A percentile compares a stretch with the other conserved stretches of the same genome.
These are phyloP conservation scores for Tricholoma matsutake DNA, from an alignment of 768 basidiomycete species.

Conservation along the genomic window DNA sequence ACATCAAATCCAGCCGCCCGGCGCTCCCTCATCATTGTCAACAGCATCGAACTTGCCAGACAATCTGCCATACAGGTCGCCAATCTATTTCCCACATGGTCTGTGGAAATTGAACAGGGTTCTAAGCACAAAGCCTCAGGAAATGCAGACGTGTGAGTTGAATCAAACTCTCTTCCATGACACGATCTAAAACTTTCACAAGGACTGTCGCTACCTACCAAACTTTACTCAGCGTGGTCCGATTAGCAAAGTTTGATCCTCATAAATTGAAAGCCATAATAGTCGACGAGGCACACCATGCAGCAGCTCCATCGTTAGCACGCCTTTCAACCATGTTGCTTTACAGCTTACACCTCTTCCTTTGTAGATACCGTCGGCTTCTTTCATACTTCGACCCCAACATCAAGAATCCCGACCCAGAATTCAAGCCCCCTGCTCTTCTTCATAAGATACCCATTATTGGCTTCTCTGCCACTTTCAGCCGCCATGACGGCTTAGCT, in stretches of 20 bases:
- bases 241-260: constrained; percentile 77
- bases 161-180: not conserved
- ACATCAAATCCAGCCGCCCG: constrained; percentile 40
- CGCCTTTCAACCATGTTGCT: not conserved
- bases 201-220: constrained; percentile 91
- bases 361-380: constrained; percentile 67
- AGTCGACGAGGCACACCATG: constrained; percentile 94
- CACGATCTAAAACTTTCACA: not conserved
- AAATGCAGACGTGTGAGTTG: constrained; percentile 74
- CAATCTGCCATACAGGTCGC: constrained; percentile 79
- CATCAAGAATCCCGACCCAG: constrained; percentile 53
- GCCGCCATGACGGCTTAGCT: constrained; percentile 86
- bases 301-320: constrained; percentile 83
- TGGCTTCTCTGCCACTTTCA: constrained; percentile 95
- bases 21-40: constrained; percentile 79
- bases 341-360: not conserved
- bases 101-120: constrained; percentile 92
- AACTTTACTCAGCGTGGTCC: constrained; percentile 61
- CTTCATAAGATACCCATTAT: constrained; percentile 71
- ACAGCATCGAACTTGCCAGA: constrained; percentile 82
- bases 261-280: constrained; percentile 67
- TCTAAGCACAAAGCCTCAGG: constrained; percentile 71
- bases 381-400: constrained; percentile 77
- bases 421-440: constrained; percentile 33
- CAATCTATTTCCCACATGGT: constrained; percentile 65